These are phyloP conservation scores for Populus hybrid DNA, from an alignment of 441 rosid genomes.

Conservation along the genomic window DNA sequence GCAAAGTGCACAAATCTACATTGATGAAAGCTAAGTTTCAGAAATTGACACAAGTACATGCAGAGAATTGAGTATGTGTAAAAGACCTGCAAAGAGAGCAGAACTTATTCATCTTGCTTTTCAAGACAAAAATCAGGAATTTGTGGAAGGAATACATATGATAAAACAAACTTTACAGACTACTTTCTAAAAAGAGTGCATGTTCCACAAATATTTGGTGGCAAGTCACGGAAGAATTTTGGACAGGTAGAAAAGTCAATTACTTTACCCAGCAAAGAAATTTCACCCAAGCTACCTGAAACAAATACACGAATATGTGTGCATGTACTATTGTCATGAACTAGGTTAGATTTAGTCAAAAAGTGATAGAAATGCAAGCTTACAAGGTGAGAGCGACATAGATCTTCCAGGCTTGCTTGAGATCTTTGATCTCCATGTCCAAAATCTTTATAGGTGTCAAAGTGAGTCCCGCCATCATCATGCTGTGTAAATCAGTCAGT, in stretches of 20 bases:
- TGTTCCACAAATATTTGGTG: not conserved
- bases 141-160: not conserved
- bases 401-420: constrained; percentile 84
- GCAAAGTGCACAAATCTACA: not conserved
- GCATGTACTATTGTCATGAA: not conserved
- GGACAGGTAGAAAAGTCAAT: not conserved
- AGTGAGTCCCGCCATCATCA: constrained; percentile 32
- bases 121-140: not conserved
- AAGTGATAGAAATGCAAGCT: constrained; percentile 24
- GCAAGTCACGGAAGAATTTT: not conserved
- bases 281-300: not conserved
- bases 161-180: not conserved
- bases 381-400: constrained; percentile 91
- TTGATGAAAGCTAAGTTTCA: not conserved
- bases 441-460: constrained; percentile 39
- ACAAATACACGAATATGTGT: not conserved
- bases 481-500: constrained; percentile 33
- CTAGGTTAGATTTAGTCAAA: not conserved
- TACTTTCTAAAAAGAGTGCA: not conserved
- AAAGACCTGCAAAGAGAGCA: no score
- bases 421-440: constrained; percentile 40
- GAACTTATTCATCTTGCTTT: not conserved
- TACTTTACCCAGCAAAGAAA: not conserved
- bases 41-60: not conserved
- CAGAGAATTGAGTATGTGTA: no score